Evolutionary conservation across 768 basidiomycete species (phyloP), one percentile per base, ranked within the genome.

Genomic region (Boletellus ananas): DNA sequence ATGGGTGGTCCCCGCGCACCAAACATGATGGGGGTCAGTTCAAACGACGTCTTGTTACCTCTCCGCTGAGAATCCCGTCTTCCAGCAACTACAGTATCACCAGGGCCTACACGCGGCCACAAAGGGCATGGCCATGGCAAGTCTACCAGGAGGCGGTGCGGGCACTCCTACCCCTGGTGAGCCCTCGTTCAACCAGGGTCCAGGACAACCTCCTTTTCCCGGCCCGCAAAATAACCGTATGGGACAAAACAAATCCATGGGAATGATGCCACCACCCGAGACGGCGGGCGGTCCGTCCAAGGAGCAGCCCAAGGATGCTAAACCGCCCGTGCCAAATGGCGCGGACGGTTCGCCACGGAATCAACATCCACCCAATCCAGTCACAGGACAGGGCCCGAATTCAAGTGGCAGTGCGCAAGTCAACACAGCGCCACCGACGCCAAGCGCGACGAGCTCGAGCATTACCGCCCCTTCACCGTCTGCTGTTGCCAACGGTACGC

Each of bases 201-300:
- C 51, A 47, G 66, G 66, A 17, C 70, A 70, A 43, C 58, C 55
- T n/a, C 62, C 65, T 11, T 72, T 72, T 43, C 50, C 67, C 56
- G 52, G 70, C 48, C 45, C 69, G 18, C 60, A 67, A 68, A 52
- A 66, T 66, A 51, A 51, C 53, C 58, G 61, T 48, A 34, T 59
- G 57, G 69, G 53, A 21, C 71, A 61, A 55, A 50, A 37, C 27
- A 73, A 72, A 45, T 61, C 70, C 1, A 74, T 72, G 70, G 65
- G 62, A 14, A 80, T 79, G 77, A 70, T 74, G 64, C 58, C 62
- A n/a, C 79, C 79, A 0, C 80, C 79, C 5, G 80, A 80, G 6
- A 78, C 81, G 35, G 74, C 72, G 1, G 57, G 61, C 43, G 60
- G 60, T 52, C 65, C 63, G 41, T 51, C 59, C 25, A 64, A 67